Evolutionary conservation across 2,329 filamentous ascomycete species (phyloP).

Genomic region (Macrophomina pseudophaseolina): DNA sequence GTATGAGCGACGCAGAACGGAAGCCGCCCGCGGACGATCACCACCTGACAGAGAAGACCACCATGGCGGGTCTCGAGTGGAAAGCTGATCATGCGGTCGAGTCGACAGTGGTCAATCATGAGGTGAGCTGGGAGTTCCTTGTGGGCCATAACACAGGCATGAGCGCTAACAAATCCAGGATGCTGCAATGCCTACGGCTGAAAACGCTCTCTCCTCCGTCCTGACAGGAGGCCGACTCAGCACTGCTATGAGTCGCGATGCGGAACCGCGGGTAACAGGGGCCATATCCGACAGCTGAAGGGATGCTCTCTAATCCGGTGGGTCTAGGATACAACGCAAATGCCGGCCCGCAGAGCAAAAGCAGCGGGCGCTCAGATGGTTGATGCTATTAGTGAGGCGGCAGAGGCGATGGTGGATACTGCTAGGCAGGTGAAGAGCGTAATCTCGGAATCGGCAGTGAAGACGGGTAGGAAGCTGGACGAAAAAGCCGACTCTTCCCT

Average conservation of each 20-base stretch:
- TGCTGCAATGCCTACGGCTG: constrained; percentile 22
- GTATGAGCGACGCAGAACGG: constrained; percentile 12
- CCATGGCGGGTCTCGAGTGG: neutral
- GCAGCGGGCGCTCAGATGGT: constrained; percentile 3
- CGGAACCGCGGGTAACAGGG: constrained; percentile 14
- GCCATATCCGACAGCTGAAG: constrained; percentile 15
- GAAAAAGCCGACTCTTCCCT: constrained; percentile 26
- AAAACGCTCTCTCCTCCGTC: constrained; percentile 19
- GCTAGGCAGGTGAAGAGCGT: constrained; percentile 20
- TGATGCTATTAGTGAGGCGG: constrained; percentile 19
- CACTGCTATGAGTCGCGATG: constrained; percentile 1
- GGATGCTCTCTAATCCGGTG: constrained; percentile 12
- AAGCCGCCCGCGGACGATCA: constrained; percentile 1
- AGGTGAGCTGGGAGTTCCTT: constrained; percentile 5
- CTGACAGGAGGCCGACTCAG: constrained; percentile 15
- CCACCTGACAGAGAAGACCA: neutral
- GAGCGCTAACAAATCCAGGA: constrained; percentile 18
- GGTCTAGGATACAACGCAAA: constrained; percentile 25
- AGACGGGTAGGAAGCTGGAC: constrained; percentile 21
- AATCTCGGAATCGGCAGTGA: constrained; percentile 26
- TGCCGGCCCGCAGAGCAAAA: constrained; percentile 7
- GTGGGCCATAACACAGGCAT: neutral
- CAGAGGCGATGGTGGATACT: constrained; percentile 14
- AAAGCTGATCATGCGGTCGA: constrained; percentile 1
- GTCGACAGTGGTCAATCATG: constrained; percentile 24